phyloP scores from a whole-genome alignment of 768 basidiomycete genomes.

The Podaxis carcinomalis region DNA sequence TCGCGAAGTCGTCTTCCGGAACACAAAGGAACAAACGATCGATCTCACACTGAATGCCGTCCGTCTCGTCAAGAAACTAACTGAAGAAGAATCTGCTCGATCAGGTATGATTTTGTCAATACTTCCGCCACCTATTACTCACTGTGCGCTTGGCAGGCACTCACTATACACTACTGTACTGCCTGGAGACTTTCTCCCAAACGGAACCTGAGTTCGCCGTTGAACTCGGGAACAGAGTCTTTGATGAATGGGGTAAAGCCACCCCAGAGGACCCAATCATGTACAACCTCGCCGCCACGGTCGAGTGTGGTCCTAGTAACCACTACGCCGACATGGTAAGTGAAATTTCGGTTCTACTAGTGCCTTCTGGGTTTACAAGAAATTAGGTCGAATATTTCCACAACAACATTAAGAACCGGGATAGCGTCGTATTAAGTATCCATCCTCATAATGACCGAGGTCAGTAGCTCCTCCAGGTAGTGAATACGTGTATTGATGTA shows the following conservation, averaged over 20 bases:
- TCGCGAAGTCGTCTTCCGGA: constrained; percentile 90
- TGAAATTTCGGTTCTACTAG: background rate
- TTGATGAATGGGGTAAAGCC: constrained; percentile 85
- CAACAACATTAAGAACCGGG: constrained; percentile 77
- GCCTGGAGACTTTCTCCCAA: constrained; percentile 96
- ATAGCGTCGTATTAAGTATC: constrained; percentile 84
- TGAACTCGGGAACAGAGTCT: constrained; percentile 90
- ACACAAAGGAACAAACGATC: constrained; percentile 86
- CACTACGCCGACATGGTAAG: constrained; percentile 93
- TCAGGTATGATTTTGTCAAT: constrained; percentile 85
- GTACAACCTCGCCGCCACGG: constrained; percentile 95
- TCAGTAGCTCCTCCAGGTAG: constrained; percentile 22
- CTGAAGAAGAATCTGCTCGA: constrained; percentile 78
- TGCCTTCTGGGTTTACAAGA: background rate
- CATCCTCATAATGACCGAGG: constrained; percentile 98
- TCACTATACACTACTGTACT: constrained; percentile 60
- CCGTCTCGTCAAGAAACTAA: constrained; percentile 74
- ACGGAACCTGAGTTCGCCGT: constrained; percentile 94
- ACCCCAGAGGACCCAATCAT: constrained; percentile 81
- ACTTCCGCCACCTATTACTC: constrained; percentile 24
- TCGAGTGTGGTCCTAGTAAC: constrained; percentile 95
- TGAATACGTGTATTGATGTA: background rate
- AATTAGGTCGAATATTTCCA: constrained; percentile 89
- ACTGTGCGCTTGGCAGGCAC: background rate
- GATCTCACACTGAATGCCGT: constrained; percentile 86